Base-by-base conservation (phyloP, 176 grass and related monocot genomes). In the Oryza brachyantha region DNA sequence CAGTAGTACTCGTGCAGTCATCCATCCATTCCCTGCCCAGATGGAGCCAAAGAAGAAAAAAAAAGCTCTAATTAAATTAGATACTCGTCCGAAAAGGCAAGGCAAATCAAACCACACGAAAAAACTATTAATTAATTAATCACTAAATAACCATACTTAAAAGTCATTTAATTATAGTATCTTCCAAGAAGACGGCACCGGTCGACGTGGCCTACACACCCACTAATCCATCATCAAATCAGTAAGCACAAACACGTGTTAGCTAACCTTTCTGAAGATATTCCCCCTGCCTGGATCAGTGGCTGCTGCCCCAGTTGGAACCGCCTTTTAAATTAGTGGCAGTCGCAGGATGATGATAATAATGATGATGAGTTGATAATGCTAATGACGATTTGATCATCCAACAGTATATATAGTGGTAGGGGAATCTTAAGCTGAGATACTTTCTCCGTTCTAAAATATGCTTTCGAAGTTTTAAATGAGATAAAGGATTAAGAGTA, bases 221-320 rank as follows among this genome's bases (percentile, higher is more conserved):
- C 52, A 57, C n/a, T 57, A 57, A 21, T 64, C 5, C 42, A 26
- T 64, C 58, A 3, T 41, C 43, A 24, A 28, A 45, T 1, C 22
- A 1, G 68, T n/a, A n/a, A n/a, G n/a, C 28, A 24, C 13, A 24
- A 25, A 54, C 78, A 64, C 65, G 79, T 64, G 73, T 35, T 39
- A n/a, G n/a, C n/a, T n/a, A 13, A 63, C 66, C 59, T 42, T 73
- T 66, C n/a, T 17, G 57, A 45, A 35, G 8, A 57, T 26, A 19
- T 12, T 10, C 7, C 1, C 1, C 5, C 3, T 52, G 48, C 1
- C 19, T 17, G 0, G 16, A 52, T 75, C 21, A 64, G 85, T 87
- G 79, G 45, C 79, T 78, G 73, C 66, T 66, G 3, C 34, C 79
- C 79, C 73, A 82, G 39, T 17, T 4, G 60, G 34, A 52, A 12